Evolutionary conservation across 192 early-diverging fungal species (phyloP), one percentile per base, ranked within the genome.

Genomic region (Phlyctochytrium planicorne): DNA sequence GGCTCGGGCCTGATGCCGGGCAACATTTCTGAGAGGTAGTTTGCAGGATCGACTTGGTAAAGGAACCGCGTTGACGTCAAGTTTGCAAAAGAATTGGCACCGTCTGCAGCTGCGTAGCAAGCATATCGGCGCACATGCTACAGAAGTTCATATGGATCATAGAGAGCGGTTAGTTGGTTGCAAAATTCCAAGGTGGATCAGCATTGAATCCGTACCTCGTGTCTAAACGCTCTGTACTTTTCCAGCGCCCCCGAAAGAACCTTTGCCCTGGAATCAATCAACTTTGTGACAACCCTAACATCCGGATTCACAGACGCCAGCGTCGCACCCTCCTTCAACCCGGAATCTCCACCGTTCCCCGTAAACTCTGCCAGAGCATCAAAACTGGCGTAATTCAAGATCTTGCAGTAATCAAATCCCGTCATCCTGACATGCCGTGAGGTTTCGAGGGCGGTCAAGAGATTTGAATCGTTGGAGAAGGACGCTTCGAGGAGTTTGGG

Each of bases 71-170:
- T 16, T 16, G 67, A 35, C 1, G 71, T 67, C 17, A 83, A 16
- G 52, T 78, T 76, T 24, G 74, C 72, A 34, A 59, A 68, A 2
- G 67, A 17, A 24, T 72, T 74, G 23, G 73, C 34, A 23, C 78
- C 82, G 53, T 80, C 76, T 14, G 79, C 79, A 3, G 78, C 72
- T 1, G 60, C 17, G 60, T 78, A 84, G 71, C 82, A 84, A 2
- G 72, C 53, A 31, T 76, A 69, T 20, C 82, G 70, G 27, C 60
- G 37, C 12, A 60, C 67, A 29, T 78, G 73, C 76, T 80, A 34
- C 33, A 16, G n/a, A n/a, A n/a, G n/a, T n/a, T n/a, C n/a, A n/a
- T n/a, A n/a, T n/a, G n/a, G n/a, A n/a, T n/a, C n/a, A n/a, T n/a
- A n/a, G n/a, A n/a, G n/a, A n/a, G n/a, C n/a, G n/a, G n/a, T n/a